phyloP scores from a whole-genome alignment of 2,329 filamentous ascomycete genomes.

The Hypoxylon sp. region DNA sequence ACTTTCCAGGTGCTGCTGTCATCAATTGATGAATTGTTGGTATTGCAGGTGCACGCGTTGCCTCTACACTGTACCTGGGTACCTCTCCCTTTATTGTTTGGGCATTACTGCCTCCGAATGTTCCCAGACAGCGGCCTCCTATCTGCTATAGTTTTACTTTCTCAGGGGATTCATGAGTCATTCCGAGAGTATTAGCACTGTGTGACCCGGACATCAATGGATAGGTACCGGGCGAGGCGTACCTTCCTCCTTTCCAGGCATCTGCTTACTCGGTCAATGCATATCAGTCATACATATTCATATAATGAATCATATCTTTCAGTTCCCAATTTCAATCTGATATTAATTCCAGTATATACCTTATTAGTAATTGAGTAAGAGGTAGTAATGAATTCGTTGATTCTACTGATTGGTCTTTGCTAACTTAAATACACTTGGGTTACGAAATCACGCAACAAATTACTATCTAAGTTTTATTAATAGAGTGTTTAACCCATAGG shows the following conservation, averaged over 20 bases:
- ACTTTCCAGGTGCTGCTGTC: slow-evolving; percentile 35
- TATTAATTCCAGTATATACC: no score
- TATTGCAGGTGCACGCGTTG: slow-evolving; percentile 17
- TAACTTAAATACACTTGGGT: no score
- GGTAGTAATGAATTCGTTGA: no score
- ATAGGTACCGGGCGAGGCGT: no score
- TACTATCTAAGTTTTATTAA: no score
- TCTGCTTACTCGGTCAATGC: neutral
- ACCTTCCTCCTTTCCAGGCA: neutral
- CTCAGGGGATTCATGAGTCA: slow-evolving; percentile 15
- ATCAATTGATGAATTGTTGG: slow-evolving; percentile 42
- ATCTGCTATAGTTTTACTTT: slow-evolving; percentile 1
- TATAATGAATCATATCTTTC: no score
- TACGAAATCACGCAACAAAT: no score
- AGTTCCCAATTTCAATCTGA: no score
- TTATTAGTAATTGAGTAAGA: no score
- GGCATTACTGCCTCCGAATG: neutral
- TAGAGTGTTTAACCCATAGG: no score
- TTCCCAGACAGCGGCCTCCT: slow-evolving; percentile 2
- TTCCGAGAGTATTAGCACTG: slow-evolving; percentile 12
- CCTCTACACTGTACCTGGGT: slow-evolving; percentile 11
- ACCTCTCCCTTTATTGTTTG: slow-evolving; percentile 14
- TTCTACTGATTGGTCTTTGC: no score
- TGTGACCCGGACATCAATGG: slow-evolving; percentile 8
- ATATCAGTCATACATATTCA: neutral